phyloP scores from a whole-genome alignment of 495 filamentous ascomycete genomes.

The Chaetomidium leptoderma region DNA sequence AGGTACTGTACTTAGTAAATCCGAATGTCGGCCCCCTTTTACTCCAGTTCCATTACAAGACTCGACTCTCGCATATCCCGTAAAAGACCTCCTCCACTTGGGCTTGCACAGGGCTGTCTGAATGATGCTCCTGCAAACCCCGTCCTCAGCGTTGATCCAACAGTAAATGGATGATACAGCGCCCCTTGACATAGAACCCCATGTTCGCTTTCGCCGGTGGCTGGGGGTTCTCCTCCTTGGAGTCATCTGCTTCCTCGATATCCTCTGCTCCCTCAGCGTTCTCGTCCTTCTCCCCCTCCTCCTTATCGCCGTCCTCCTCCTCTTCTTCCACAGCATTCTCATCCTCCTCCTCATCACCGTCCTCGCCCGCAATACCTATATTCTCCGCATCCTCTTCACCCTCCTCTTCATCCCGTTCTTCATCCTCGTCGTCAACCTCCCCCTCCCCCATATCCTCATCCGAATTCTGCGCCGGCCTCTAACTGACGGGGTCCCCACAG shows the following conservation, averaged over 20 bases:
- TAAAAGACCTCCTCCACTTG: background rate
- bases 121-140: too few relatives aligned
- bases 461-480: slow-evolving; percentile 15
- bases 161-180: too few relatives aligned
- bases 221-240: too few relatives aligned
- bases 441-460: background rate
- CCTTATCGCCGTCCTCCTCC: background rate
- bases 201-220: too few relatives aligned
- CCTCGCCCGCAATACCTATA: background rate
- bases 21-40: background rate
- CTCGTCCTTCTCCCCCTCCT: too few relatives aligned
- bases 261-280: background rate
- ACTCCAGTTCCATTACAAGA: slow-evolving; percentile 6
- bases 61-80: background rate
- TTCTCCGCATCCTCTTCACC: too few relatives aligned
- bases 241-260: background rate
- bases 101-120: too few relatives aligned
- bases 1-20: background rate
- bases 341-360: too few relatives aligned
- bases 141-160: too few relatives aligned
- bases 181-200: too few relatives aligned
- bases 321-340: too few relatives aligned
- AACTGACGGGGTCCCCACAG: slow-evolving; percentile 39
- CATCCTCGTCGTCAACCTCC: background rate
- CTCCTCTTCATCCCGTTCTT: background rate